Percentiles rank a stretch among this genome's conserved stretches.
Evolutionary conservation across 2,329 filamentous ascomycete species (phyloP).

Genomic region (Epichloe uncinata): DNA sequence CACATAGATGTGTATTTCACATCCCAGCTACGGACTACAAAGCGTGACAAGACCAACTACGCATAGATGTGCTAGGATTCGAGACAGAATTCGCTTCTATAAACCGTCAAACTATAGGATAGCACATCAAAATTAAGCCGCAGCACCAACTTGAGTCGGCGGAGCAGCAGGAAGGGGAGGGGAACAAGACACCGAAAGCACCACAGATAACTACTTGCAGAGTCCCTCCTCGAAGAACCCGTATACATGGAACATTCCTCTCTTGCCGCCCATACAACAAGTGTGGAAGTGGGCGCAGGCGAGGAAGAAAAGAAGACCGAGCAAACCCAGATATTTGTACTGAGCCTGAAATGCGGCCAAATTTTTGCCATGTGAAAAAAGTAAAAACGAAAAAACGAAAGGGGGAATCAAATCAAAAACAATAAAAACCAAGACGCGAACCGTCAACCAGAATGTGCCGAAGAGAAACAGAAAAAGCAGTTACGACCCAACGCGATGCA

Average conservation of each 20-base stretch:
- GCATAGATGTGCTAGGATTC: too few relatives aligned
- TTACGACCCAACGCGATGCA: constrained; percentile 2
- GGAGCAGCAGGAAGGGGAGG: not conserved
- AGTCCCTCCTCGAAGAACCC: not conserved
- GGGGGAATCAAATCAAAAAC: constrained; percentile 5
- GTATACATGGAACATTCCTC: not conserved
- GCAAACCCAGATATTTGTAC: not conserved
- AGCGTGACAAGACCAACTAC: too few relatives aligned
- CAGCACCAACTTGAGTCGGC: not conserved
- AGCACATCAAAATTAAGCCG: not conserved
- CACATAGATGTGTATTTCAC: too few relatives aligned
- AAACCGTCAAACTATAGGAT: not conserved
- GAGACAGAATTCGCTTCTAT: not conserved
- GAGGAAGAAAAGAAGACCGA: not conserved
- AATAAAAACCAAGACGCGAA: not conserved
- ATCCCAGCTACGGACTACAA: too few relatives aligned
- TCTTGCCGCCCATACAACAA: not conserved
- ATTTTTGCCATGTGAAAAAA: not conserved
- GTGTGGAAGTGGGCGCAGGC: not conserved
- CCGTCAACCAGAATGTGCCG: not conserved
- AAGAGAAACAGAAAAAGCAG: not conserved
- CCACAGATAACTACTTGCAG: not conserved
- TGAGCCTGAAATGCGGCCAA: not conserved
- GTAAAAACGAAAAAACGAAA: constrained; percentile 1
- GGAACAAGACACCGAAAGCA: not conserved